Evolutionary conservation across 2,329 filamentous ascomycete genomes (phyloP), one percentile per base, ranked within the genome.

Genomic region (Phaeosphaeria sp.): DNA sequence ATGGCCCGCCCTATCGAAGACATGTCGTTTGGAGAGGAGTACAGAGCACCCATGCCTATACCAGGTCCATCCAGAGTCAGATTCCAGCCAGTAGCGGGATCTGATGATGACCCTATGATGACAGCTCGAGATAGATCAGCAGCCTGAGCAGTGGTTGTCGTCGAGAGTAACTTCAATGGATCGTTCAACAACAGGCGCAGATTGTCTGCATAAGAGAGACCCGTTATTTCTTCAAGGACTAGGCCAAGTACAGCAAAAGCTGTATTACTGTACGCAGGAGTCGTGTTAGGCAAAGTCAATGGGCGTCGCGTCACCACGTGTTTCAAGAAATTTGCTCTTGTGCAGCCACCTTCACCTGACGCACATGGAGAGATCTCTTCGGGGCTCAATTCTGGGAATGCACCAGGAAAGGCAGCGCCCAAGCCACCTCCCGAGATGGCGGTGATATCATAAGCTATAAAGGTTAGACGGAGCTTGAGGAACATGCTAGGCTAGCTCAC

Each of bases 221-320:
- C 78, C 0, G 79, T 81, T 0, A 81, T 74, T 6, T 75, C 76
- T 57, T 84, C 80, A 0, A 85, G 71, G 0, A 80, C 80, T 0
- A 80, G 69, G 2, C 80, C 81, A 0, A 85, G 75, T 1, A 84
- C 56, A 1, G 78, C 69, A 20, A 82, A 81, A 0, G 76, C 82
- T 2, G 79, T 70, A 60, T 85, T 84, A 25, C 82, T 81, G 66
- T 86, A 86, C 2, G 77, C 72, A 0, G 83, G 82, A 2, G 73
- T 79, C 0, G 77, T 75, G 60, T 80, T 82, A 0, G 83, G 78
- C 0, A 71, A 65, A 50, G 80, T 83, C 1, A 78, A 70, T 0
- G 82, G 82, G 5, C 27, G 47, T 2, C 61, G 55, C 6, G n/a
- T 42, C 7, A 43, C n/a, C 10, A 61, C 18, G 4, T 52, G 30